Base-by-base conservation (phyloP, 768 basidiomycete genomes). In the Cyclocybe aegerita region DNA sequence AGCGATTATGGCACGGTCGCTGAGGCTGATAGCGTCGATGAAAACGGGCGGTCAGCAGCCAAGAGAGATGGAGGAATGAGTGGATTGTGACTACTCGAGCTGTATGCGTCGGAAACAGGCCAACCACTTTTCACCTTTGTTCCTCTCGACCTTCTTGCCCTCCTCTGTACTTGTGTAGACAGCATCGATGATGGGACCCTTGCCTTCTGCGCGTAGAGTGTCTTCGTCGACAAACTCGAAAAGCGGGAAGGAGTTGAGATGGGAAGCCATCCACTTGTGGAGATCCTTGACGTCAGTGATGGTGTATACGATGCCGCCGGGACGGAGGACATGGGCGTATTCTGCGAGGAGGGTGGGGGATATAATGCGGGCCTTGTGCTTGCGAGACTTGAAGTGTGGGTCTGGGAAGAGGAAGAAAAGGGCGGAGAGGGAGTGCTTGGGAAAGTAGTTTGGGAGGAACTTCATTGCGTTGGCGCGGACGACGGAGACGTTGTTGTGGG, bases 391-490 rank as follows among this genome's bases (percentile, higher is more conserved):
- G 81, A 99, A 99, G 68, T 98, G 97, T 0, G 97, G 97, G 69
- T 99, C 97, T 37, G 97, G 97, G 71, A 98, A 99, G 51, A 98
- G 81, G 76, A 99, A 98, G 73, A 99, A 99, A 43, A 99, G 77
- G 42, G 96, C 86, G 14, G 89, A 86, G 34, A 99, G 77, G 55
- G 96, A 96, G 50, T 86, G 86, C 65, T 95, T 94, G 16, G 78
- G 65, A 68, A 99, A 97, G 69, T 93, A 98, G 70, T 98, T 98
- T 5, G 95, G 90, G 48, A 98, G 78, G 68, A 98, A 98, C 72
- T 98, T 98, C 95, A 98, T 98, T 41, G 93, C 89, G 66, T 99
- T 99, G 10, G 91, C 95, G 43, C 97, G 86, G 55, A 97, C 88
- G 55, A 98, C 83, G 33, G 93, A 93, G 48, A 97, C 82, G 66